A percentile compares a stretch with the other conserved stretches of the same genome.
These are phyloP conservation scores for Xylaria hypoxylon DNA, from an alignment of 2,329 filamentous ascomycete genomes.

Conservation along the genomic window DNA sequence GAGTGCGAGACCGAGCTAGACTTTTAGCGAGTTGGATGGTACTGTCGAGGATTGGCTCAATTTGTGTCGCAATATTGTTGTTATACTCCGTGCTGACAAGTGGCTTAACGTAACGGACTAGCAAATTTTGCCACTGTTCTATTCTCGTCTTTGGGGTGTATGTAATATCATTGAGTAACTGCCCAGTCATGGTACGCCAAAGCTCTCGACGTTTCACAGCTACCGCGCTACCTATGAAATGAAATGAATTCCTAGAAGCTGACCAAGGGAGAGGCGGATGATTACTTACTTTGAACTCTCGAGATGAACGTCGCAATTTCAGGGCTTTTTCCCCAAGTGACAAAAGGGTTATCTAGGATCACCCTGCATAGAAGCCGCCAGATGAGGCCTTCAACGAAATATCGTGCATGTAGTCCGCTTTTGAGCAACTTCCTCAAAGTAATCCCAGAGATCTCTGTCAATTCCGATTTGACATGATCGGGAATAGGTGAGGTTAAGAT, in stretches of 20 bases:
- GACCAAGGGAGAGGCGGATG: neutral
- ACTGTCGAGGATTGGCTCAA: neutral
- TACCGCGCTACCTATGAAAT: neutral
- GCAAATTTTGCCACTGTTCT: neutral
- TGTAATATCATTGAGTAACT: neutral
- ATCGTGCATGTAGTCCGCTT: constrained; percentile 15
- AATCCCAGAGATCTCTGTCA: neutral
- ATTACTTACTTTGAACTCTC: neutral
- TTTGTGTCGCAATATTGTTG: neutral
- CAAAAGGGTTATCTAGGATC: constrained; percentile 4
- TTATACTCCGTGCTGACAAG: neutral
- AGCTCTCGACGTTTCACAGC: neutral
- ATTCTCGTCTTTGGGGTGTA: neutral
- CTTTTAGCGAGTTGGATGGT: constrained; percentile 9
- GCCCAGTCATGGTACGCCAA: constrained; percentile 21
- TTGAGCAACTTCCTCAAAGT: neutral
- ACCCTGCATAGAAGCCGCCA: neutral
- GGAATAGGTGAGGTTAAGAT: neutral
- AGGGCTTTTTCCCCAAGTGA: neutral
- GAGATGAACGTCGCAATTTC: neutral
- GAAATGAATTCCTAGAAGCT: neutral
- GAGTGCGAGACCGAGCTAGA: constrained; percentile 12
- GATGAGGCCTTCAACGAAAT: constrained; percentile 17
- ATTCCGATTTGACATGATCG: neutral
- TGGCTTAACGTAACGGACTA: neutral